Base-by-base conservation (phyloP, 1,139 yeast genomes). In the Taphrina populina region DNA sequence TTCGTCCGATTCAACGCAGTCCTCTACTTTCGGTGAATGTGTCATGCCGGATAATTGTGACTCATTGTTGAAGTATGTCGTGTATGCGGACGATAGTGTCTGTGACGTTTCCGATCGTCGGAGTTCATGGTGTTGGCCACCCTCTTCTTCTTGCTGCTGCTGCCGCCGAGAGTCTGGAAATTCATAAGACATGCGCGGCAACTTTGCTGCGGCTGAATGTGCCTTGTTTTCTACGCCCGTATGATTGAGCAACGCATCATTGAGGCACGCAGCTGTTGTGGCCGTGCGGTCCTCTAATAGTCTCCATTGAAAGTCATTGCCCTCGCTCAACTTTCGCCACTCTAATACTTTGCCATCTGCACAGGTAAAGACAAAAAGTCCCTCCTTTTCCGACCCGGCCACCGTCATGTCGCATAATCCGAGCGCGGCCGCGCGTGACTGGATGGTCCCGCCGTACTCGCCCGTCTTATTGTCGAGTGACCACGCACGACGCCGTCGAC, bases 11-110 rank as follows among this genome's bases (percentile, higher is more conserved):
- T n/a, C n/a, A 11, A 27, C 30, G 10, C 10, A 8, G 36, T 33
- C 36, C 6, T 7, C 17, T 4, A 43, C 35, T 29, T 8, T 24
- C 4, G 47, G 47, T 15, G 47, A 30, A 23, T 39, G 27, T 19
- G 44, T 30, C 10, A 49, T 21, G 4, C 44, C 32, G 7, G 54
- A 37, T 19, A 49, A 21, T 24, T 49, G 54, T 15, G 54, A 49
- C 19, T 30, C 46, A 19, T 43, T 21, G 32, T 32, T 10, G 46
- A 39, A 32, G 26, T 39, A 32, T 13, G 36, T 32, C 32, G 54
- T 21, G 46, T 27, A 21, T 15, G 21, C 32, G 11, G 36, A 39
- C 23, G 39, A 30, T 33, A 41, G 32, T 17, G 54, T 29, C 24
- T 30, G 30, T 10, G 46, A 20, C n/a, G 52, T 33, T 15, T 17